Base-by-base conservation (phyloP, 2,329 filamentous ascomycete species). In the Colletotrichum somersetense region DNA sequence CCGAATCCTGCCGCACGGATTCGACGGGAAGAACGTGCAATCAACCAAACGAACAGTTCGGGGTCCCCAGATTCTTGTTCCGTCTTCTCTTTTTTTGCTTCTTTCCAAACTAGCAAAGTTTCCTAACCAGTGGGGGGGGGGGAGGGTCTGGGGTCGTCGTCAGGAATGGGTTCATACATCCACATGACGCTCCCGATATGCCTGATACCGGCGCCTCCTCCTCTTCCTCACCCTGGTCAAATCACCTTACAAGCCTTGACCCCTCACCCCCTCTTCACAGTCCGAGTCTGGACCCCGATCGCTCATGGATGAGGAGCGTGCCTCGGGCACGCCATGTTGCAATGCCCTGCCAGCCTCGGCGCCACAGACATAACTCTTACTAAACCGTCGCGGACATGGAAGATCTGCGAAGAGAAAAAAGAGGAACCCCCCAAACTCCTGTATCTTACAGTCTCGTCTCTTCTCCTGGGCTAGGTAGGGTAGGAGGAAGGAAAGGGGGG, bases 31-130 rank as follows among this genome's bases (percentile, higher is more conserved):
- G 61, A 53, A 61, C 33, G 23, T 14, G 57, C 44, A 33, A 30
- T 53, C 58, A 56, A 63, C 55, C 38, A 64, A 64, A 55, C 35
- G 18, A 64, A 55, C 35, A 26, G 35, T 20, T 44, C 50, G 50
- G 33, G 50, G 14, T 59, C 67, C 67, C 67, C 67, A 53, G 67
- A 66, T 69, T 69, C 53, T 64, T 50, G 30, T n/a, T 38, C 30
- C 30, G 40, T 44, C 57, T 35, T 26, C 18, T 48, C 58, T 48
- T 38, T 35, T 38, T n/a, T 4, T 5, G 35, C 58, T 48, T 38
- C 35, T 30, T 38, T n/a, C 3, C 3, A 46, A n/a, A n/a, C 18
- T 46, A 46, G 7, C 30, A 48, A 57, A 57, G 52, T 18, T 20
- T n/a, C 50, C 30, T 40, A 38, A 12, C 30, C 35, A 14, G 1